Conservation (phyloP, 1,284 basidiomycete genomes). For the Ustilago trichophora region DNA sequence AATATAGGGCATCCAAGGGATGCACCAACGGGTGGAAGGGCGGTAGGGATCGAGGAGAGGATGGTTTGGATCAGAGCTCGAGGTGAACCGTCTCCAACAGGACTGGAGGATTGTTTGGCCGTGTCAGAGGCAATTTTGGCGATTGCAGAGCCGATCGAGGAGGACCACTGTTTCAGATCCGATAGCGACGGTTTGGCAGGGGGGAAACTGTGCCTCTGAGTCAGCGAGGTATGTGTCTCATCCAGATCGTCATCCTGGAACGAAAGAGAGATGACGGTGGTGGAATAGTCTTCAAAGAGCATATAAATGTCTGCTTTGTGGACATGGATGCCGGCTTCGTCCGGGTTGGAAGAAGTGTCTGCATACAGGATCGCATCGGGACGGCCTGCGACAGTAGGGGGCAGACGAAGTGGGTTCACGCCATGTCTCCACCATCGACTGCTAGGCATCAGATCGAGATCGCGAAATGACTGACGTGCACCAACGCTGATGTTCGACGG, state of each 20-base stretch:
- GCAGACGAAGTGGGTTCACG: constrained; percentile 44
- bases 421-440: constrained; percentile 60
- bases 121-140: constrained; percentile 72
- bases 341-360: constrained; percentile 31
- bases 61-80: constrained; percentile 78
- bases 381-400: constrained; percentile 49
- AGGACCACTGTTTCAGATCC: constrained; percentile 77
- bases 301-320: constrained; percentile 46
- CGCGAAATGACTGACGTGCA: constrained; percentile 43
- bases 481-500: constrained; percentile 18
- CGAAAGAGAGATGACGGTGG: constrained; percentile 40
- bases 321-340: too few relatives aligned
- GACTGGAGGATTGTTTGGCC: constrained; percentile 76
- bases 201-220: constrained; percentile 39
- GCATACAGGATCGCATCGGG: constrained; percentile 52
- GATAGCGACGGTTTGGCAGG: constrained; percentile 68
- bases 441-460: constrained; percentile 56
- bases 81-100: constrained; percentile 79
- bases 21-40: constrained; percentile 63
- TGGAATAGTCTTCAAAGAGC: constrained; percentile 57
- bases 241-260: constrained; percentile 53
- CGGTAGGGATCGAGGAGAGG: constrained; percentile 73
- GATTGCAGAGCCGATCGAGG: constrained; percentile 78
- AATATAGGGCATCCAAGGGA: constrained; percentile 39
- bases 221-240: constrained; percentile 41